Evolutionary conservation across 2,329 filamentous ascomycete species (phyloP).

Genomic region (Ampelomyces quisqualis): DNA sequence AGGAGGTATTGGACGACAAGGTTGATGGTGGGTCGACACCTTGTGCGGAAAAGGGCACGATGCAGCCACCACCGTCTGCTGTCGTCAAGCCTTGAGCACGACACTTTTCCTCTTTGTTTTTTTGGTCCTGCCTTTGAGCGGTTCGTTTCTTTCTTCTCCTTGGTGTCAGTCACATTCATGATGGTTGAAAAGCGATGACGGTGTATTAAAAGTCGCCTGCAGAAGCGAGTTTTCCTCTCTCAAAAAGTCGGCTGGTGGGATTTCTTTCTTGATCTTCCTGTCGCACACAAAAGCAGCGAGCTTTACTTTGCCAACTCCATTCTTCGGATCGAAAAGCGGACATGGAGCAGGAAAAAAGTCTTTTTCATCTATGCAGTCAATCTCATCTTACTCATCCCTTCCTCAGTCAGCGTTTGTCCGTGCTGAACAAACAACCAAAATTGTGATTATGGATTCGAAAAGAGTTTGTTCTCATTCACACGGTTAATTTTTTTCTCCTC

Average conservation of each 20-base stretch:
- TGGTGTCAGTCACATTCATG: too few relatives aligned
- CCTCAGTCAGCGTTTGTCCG: neutral
- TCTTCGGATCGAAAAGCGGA: neutral
- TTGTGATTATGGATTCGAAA: too few relatives aligned
- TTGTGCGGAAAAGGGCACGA: neutral
- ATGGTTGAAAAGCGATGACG: too few relatives aligned
- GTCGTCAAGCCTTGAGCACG: conserved; percentile 1
- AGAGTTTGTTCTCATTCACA: too few relatives aligned
- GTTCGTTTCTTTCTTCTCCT: neutral
- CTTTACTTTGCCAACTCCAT: neutral
- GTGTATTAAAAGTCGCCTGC: too few relatives aligned
- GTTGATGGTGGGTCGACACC: neutral
- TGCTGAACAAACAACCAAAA: too few relatives aligned
- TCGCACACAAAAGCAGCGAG: conserved; percentile 47
- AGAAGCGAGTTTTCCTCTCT: neutral
- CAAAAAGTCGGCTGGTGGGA: neutral
- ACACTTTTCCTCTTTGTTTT: neutral
- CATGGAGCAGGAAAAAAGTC: neutral
- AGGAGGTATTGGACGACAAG: neutral
- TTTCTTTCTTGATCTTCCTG: neutral
- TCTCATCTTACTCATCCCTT: neutral
- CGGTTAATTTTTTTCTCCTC: too few relatives aligned
- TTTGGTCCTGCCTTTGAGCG: neutral
- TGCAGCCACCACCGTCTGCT: neutral
- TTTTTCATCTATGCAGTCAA: neutral